These are phyloP conservation scores for Alternaria sp. DNA, from an alignment of 2,329 filamentous ascomycete genomes.

Conservation along the genomic window DNA sequence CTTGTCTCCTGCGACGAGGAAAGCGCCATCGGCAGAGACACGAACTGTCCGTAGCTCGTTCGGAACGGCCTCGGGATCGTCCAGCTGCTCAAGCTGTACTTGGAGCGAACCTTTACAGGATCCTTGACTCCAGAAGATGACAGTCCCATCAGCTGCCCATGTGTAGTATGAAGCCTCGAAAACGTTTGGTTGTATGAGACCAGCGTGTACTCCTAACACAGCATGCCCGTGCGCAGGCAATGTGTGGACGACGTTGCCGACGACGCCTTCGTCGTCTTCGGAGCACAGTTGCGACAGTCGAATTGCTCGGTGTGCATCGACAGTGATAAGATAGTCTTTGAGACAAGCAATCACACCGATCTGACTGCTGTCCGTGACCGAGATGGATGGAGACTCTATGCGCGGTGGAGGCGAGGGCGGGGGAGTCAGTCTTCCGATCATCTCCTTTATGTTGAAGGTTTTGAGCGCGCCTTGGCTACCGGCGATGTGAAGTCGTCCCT, in stretches of 20 bases:
- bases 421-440: conserved; percentile 37
- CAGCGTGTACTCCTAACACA: conserved; percentile 71
- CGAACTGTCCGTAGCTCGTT: conserved; percentile 66
- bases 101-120: conserved; percentile 68
- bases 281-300: conserved; percentile 62
- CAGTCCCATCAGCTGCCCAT: conserved; percentile 81
- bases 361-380: conserved; percentile 35
- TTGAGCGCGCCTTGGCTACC: conserved; percentile 67
- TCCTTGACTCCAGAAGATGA: conserved; percentile 86
- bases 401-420: conserved; percentile 45
- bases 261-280: conserved; percentile 33
- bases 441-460: conserved; percentile 51
- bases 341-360: conserved; percentile 49
- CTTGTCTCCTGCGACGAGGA: conserved; percentile 84
- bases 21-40: conserved; percentile 66
- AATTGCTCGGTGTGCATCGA: conserved; percentile 78
- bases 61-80: conserved; percentile 52
- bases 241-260: conserved; percentile 46
- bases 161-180: conserved; percentile 79
- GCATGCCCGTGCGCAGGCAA: conserved; percentile 64
- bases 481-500: conserved; percentile 69
- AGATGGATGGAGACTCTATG: conserved; percentile 41
- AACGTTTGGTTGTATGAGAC: conserved; percentile 66
- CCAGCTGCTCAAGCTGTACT: conserved; percentile 71
- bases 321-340: conserved; percentile 53